Base-by-base conservation (phyloP, 1,284 basidiomycete genomes). In the Ustilago loliicola region DNA sequence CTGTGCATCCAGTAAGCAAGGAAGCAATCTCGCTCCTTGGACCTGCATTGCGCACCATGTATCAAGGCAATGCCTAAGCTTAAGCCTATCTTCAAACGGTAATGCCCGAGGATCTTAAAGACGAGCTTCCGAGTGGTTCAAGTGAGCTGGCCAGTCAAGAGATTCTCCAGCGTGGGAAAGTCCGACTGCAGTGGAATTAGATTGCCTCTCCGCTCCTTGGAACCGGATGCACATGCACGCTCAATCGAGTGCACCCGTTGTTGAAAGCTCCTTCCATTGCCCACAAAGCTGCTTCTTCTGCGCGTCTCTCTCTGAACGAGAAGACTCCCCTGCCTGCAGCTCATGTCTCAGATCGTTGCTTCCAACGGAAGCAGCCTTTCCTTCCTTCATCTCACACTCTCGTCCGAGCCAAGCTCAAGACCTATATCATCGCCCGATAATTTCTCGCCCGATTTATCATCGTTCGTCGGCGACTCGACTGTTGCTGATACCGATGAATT, bases 301-400 rank as follows among this genome's bases (percentile, higher is more conserved):
- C 38, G 7, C n/a, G 3, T 45, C 5, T 45, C n/a, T 45, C n/a
- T 21, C n/a, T 7, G 36, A 38, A 8, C 36, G 17, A 38, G 9
- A 38, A 8, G 36, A 10, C 9, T 15, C 21, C 42, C 42, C 21
- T n/a, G 42, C 19, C 42, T 45, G 42, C 2, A 45, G 42, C 42
- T 8, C 42, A 45, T 45, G n/a, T 21, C 48, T 29, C 48, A 50
- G 4, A 17, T 10, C 32, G 29, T 54, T 23, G 52, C 52, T 54
- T 54, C 52, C 52, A 36, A 36, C 32, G 52, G 52, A 54, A 54
- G 52, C 52, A 54, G 19, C 25, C 21, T 45, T 21, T 19, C 42
- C 42, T 45, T 36, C 15, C 34, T 36, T 8, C 19, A 21, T 45
- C 40, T 1, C 19, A 15, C 11, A 15, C 48, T 27, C 48, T 50